Conservation (phyloP, 106 monocot genomes). For the Dendrobium officinale region DNA sequence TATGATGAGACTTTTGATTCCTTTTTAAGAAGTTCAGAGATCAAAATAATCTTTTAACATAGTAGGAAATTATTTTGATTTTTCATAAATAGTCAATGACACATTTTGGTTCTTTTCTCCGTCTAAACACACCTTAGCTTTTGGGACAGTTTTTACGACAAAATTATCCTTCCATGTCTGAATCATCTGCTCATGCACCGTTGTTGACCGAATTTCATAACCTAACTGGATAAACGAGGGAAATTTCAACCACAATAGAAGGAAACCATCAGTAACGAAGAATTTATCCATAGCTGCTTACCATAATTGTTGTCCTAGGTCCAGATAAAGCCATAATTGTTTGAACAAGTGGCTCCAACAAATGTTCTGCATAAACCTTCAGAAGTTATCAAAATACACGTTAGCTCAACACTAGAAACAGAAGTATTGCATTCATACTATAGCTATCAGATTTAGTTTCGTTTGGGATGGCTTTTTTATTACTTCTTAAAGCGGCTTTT, state of each 20-base stretch:
- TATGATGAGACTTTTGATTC: too few species aligned
- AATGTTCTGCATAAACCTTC: slow-evolving; percentile 90
- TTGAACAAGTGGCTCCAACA: slow-evolving; percentile 77
- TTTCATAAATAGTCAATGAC: too few species aligned
- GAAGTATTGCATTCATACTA: not conserved
- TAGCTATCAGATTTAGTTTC: not conserved
- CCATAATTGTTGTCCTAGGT: slow-evolving; percentile 79
- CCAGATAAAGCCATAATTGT: slow-evolving; percentile 85
- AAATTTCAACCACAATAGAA: slow-evolving; percentile 3
- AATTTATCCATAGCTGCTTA: slow-evolving; percentile 16
- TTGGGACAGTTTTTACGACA: slow-evolving; percentile 60
- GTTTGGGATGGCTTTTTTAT: too few species aligned
- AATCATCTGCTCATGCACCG: slow-evolving; percentile 87
- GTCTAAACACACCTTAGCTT: slow-evolving; percentile 51
- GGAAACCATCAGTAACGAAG: not conserved
- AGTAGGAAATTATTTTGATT: too few species aligned
- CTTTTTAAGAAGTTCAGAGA: too few species aligned
- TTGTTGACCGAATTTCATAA: slow-evolving; percentile 85
- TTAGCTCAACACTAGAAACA: not conserved
- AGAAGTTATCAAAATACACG: not conserved
- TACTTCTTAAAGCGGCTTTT: too few species aligned
- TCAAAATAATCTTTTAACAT: too few species aligned
- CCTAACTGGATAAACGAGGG: slow-evolving; percentile 48
- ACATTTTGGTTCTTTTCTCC: too few species aligned
- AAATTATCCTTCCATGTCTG: slow-evolving; percentile 73